Evolutionary conservation across 106 monocot genomes (phyloP).

Genomic region (Dioscorea zingiberensis): DNA sequence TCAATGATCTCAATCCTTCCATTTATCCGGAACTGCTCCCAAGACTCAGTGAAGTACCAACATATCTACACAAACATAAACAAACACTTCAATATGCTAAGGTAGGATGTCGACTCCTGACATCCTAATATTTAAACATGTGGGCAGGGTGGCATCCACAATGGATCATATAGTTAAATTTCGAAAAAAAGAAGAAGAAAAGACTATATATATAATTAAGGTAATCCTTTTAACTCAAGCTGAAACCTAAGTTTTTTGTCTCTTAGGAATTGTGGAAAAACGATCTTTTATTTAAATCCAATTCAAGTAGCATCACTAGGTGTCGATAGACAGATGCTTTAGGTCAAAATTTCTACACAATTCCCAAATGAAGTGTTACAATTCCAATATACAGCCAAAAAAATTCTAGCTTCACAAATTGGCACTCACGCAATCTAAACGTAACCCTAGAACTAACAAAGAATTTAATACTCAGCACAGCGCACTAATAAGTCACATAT

Average conservation of each 20-base stretch:
- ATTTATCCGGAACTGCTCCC: slow-evolving; percentile 88
- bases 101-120: not conserved
- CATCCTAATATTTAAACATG: not conserved
- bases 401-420: too few relatives aligned
- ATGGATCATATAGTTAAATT: not conserved
- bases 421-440: too few relatives aligned
- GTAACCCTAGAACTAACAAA: not conserved
- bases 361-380: not conserved
- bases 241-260: slow-evolving; percentile 26
- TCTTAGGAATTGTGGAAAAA: too few relatives aligned
- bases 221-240: not conserved
- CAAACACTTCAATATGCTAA: not conserved
- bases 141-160: not conserved
- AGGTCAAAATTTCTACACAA: slow-evolving; percentile 19
- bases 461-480: not conserved
- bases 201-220: too few relatives aligned
- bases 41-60: slow-evolving; percentile 91
- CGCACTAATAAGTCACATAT: too few relatives aligned
- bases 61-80: slow-evolving; percentile 45
- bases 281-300: not conserved
- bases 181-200: not conserved
- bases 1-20: slow-evolving; percentile 79
- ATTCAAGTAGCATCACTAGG: slow-evolving; percentile 19
- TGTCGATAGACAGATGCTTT: not conserved
- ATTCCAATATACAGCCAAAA: not conserved